Base-by-base conservation (phyloP, 2,329 filamentous ascomycete genomes). In the Botryotinia narcissicola region DNA sequence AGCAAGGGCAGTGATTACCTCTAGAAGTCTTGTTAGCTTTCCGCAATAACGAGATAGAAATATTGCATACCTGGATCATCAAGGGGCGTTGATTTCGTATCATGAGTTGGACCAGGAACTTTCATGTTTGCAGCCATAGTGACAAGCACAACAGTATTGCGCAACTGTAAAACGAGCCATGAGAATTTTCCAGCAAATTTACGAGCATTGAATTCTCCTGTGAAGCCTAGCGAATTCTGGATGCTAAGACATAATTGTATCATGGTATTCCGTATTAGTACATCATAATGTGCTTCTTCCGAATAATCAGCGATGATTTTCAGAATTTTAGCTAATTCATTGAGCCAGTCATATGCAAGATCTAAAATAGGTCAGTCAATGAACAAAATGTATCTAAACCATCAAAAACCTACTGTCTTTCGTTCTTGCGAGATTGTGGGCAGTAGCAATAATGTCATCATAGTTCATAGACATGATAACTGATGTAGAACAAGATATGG, bases 231-330 rank as follows among this genome's bases (percentile, higher is more conserved):
- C 70, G 93, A 90, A 73, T 93, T 91, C 80, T 97, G 90, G 42
- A 96, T 89, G 78, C 93, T 93, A 20, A 98, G 85, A 73, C 90
- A 93, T 73, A 93, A 87, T 74, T 94, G 92, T 63, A 98, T 87
- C 51, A 90, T 86, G 4, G 86, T 85, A 78, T 96, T 95, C 74
- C 91, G 86, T 76, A 96, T 88, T 48, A 97, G 84, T 74, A 90
- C 86, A 80, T 95, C 91, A 77, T 92, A 89, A 62, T 89, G 87
- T 2, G 89, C 84, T 74, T 97, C 93, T 67, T 93, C 88, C 0
- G 93, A 92, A 80, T 95, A 97, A 82, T 98, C 95, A 66, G 95
- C 89, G 68, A 91, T 89, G 44, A 93, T 86, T 75, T 91, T 91
- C 70, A 95, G 84, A 73, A 92, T 89, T 59, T 88, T 86, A 70